A percentile compares a stretch with the other conserved stretches of the same genome.
phyloP scores from a whole-genome alignment of 139 green algal genomes.

The Coelastrella sp. region DNA sequence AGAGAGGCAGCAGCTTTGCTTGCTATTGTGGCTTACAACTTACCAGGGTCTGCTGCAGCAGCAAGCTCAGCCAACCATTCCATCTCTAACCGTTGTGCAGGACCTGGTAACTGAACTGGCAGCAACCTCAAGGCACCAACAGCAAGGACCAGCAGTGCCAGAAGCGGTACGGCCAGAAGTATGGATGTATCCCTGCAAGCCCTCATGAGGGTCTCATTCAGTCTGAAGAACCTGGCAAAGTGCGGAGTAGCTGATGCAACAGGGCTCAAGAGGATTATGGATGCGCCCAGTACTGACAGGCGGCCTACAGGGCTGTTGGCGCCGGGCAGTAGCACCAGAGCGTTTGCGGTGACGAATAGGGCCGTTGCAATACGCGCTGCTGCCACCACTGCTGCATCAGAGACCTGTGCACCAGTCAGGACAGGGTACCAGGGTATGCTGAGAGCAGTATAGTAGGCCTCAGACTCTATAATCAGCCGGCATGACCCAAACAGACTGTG shows the following conservation, averaged over 20 bases:
- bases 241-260: constrained; percentile 35
- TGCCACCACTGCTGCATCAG: constrained; percentile 41
- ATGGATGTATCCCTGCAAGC: constrained; percentile 25
- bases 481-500: too few species aligned
- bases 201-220: constrained; percentile 54
- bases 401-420: constrained; percentile 21
- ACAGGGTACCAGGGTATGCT: too few species aligned
- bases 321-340: constrained; percentile 32
- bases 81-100: background rate
- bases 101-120: background rate
- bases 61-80: background rate
- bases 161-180: background rate
- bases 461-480: too few species aligned
- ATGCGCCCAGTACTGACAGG: background rate
- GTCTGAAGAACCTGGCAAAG: constrained; percentile 56
- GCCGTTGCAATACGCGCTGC: constrained; percentile 47
- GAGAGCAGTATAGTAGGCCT: too few species aligned
- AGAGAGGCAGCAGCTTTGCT: background rate
- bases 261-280: background rate
- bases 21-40: too few species aligned
- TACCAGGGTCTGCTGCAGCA: constrained; percentile 6
- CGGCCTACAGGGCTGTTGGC: background rate
- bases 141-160: constrained; percentile 1
- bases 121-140: constrained; percentile 16
- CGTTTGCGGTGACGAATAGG: constrained; percentile 41